Evolutionary conservation across 2,329 filamentous ascomycete species (phyloP).

Genomic region (Helotiales sp.): DNA sequence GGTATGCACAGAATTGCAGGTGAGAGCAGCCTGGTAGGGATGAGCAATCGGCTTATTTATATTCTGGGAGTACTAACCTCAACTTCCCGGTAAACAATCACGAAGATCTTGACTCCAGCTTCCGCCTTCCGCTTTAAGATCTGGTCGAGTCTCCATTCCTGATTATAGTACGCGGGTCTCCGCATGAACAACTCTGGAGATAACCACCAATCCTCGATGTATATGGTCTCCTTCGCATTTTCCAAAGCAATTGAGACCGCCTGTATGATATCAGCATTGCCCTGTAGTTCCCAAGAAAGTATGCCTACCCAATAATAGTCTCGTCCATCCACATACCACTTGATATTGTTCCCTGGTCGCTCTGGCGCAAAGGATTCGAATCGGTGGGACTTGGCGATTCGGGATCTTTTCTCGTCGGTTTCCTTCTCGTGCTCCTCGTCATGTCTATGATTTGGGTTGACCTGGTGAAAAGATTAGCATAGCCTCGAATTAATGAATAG

Average conservation of each 20-base stretch:
- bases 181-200: conserved; percentile 87
- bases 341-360: conserved; percentile 81
- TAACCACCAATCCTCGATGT: conserved; percentile 97
- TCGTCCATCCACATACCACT: conserved; percentile 96
- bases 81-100: conserved; percentile 87
- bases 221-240: conserved; percentile 87
- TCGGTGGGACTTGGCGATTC: conserved; percentile 74
- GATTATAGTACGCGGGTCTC: conserved; percentile 79
- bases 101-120: conserved; percentile 90
- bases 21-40: conserved; percentile 71
- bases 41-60: conserved; percentile 12
- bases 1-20: conserved; percentile 91
- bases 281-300: background rate
- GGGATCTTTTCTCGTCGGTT: conserved; percentile 80
- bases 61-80: conserved; percentile 30
- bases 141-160: conserved; percentile 86
- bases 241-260: conserved; percentile 91
- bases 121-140: conserved; percentile 88
- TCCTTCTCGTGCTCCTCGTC: conserved; percentile 89
- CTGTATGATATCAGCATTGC: conserved; percentile 31
- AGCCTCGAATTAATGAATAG: background rate
- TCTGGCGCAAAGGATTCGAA: conserved; percentile 93
- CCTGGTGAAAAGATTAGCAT: conserved; percentile 38
- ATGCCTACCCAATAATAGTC: conserved; percentile 82
- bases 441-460: conserved; percentile 89